A percentile compares a stretch with the other conserved stretches of the same genome.
These are phyloP conservation scores for Suhomyces wounanorum DNA, from an alignment of 1,139 yeast species.

Conservation along the genomic window DNA sequence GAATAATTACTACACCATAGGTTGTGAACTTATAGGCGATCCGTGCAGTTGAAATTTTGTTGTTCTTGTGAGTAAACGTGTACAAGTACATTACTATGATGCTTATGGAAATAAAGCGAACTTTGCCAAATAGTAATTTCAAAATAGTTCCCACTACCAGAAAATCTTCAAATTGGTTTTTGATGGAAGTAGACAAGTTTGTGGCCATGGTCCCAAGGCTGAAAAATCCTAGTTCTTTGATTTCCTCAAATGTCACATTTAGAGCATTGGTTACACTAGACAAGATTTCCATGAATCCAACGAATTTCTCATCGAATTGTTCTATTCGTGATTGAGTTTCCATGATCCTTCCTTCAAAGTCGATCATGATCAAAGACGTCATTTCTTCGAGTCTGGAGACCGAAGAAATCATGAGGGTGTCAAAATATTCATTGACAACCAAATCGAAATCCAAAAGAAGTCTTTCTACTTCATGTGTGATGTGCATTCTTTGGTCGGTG, in stretches of 20 bases:
- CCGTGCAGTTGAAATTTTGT: neutral
- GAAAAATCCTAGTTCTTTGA: neutral
- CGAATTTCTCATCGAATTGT: neutral
- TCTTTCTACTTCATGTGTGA: slow-evolving; percentile 16
- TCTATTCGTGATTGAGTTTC: neutral
- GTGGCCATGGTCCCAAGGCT: neutral
- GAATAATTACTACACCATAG: neutral
- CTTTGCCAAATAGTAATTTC: neutral
- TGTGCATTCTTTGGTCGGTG: neutral
- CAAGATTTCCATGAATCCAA: neutral
- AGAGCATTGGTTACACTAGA: neutral
- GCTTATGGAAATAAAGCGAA: neutral
- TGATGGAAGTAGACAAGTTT: neutral
- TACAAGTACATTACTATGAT: neutral
- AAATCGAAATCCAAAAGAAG: slow-evolving; percentile 14
- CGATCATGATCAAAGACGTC: slow-evolving; percentile 1
- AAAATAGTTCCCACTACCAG: neutral
- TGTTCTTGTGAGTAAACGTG: neutral
- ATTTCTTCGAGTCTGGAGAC: slow-evolving; percentile 12
- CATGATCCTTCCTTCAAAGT: slow-evolving; percentile 3
- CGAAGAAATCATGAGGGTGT: slow-evolving; percentile 15
- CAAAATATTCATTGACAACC: slow-evolving; percentile 12
- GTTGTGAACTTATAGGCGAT: neutral
- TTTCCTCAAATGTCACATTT: neutral
- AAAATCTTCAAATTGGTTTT: neutral